Evolutionary conservation across 2,329 filamentous ascomycete genomes (phyloP).

Genomic region (Botrytis elliptica): DNA sequence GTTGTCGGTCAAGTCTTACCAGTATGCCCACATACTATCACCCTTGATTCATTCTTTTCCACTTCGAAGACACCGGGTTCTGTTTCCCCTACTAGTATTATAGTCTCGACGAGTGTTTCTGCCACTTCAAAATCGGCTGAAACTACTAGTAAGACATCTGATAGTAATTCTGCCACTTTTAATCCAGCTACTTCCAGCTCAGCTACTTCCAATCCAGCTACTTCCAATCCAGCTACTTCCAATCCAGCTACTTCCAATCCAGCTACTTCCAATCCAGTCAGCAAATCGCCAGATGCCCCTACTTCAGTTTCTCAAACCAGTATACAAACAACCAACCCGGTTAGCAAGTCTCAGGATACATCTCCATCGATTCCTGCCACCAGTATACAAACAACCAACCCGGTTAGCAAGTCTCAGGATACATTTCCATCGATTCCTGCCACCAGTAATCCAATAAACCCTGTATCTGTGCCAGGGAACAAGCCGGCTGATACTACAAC

Average conservation of each 20-base stretch:
- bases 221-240: not conserved
- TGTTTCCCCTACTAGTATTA: not conserved
- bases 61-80: not conserved
- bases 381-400: not conserved
- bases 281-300: not conserved
- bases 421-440: not conserved
- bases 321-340: not conserved
- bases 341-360: not conserved
- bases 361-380: not conserved
- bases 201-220: not conserved
- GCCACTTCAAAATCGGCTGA: not conserved
- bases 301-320: not conserved
- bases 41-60: slow-evolving; percentile 5
- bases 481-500: not conserved
- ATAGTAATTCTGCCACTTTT: not conserved
- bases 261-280: not conserved
- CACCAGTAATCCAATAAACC: not conserved
- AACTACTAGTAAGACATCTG: not conserved
- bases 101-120: not conserved
- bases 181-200: not conserved
- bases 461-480: not conserved
- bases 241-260: not conserved
- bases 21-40: slow-evolving; percentile 17
- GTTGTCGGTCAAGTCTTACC: slow-evolving; percentile 11
- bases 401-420: not conserved